Evolutionary conservation across 2,329 filamentous ascomycete species (phyloP).

Genomic region (Fusarium armeniacum): DNA sequence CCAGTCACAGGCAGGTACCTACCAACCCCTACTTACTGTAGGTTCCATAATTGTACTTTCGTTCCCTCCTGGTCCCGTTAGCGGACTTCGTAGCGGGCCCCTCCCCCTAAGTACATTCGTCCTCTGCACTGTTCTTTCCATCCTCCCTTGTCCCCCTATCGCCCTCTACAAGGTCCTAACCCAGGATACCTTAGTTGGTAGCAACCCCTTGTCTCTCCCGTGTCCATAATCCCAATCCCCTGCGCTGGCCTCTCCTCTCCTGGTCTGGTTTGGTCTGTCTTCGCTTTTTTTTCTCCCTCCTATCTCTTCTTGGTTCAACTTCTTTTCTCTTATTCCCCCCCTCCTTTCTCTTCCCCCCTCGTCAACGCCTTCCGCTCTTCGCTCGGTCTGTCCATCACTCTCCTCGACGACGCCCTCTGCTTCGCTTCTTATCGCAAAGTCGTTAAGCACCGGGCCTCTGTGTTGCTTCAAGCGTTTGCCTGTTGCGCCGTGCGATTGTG

Average conservation of each 20-base stretch:
- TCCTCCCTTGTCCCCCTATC: constrained; percentile 47
- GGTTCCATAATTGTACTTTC: constrained; percentile 26
- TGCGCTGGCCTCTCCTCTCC: constrained; percentile 48
- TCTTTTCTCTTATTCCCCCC: constrained; percentile 46
- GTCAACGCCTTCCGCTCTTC: constrained; percentile 49
- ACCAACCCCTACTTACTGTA: constrained; percentile 13
- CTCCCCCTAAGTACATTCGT: constrained; percentile 28
- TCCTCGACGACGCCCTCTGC: constrained; percentile 41
- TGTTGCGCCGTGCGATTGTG: constrained; percentile 39
- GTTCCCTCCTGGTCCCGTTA: constrained; percentile 33
- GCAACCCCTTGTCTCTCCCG: constrained; percentile 49
- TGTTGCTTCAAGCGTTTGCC: constrained; percentile 43
- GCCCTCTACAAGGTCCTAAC: constrained; percentile 46
- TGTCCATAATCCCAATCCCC: constrained; percentile 48
- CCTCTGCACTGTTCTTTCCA: constrained; percentile 16
- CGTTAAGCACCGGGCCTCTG: constrained; percentile 41
- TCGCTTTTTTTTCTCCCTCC: constrained; percentile 46
- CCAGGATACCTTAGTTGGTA: constrained; percentile 23
- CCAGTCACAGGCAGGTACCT: constrained; percentile 5
- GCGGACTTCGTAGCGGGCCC: constrained; percentile 39
- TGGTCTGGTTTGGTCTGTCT: constrained; percentile 44
- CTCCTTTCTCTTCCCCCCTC: constrained; percentile 46
- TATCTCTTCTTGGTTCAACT: constrained; percentile 47
- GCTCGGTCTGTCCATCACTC: constrained; percentile 48
- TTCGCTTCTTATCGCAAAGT: constrained; percentile 41